Percentiles rank a stretch among this genome's conserved stretches.
Conservation (phyloP, 2,329 filamentous ascomycete species). For the Cryoendolithus antarcticus region DNA sequence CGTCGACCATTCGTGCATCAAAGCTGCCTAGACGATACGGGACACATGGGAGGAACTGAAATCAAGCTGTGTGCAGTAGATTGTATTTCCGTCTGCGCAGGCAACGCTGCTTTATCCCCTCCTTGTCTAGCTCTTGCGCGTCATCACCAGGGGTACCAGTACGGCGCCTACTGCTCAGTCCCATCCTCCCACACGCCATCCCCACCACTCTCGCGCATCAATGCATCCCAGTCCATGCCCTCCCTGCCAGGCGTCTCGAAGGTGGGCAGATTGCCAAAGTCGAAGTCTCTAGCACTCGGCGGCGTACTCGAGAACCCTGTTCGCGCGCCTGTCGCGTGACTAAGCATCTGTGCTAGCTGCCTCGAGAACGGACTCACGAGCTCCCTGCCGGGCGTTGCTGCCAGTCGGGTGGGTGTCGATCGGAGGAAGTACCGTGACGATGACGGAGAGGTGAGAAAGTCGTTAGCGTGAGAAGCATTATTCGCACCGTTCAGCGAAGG, state of each 20-base stretch:
- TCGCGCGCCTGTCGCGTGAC: constrained; percentile 17
- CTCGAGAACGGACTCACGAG: constrained; percentile 47
- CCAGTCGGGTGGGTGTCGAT: constrained; percentile 26
- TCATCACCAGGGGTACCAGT: too few relatives aligned
- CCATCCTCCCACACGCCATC: constrained; percentile 16
- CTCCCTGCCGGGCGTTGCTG: constrained; percentile 17
- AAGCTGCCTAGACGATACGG: too few relatives aligned
- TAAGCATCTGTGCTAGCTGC: constrained; percentile 52
- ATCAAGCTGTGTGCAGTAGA: too few relatives aligned
- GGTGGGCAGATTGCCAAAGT: constrained; percentile 22
- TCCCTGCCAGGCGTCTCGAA: constrained; percentile 19
- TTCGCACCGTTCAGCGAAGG: constrained; percentile 18
- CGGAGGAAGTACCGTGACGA: constrained; percentile 27
- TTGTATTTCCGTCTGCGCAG: too few relatives aligned
- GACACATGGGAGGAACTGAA: too few relatives aligned
- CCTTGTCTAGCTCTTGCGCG: too few relatives aligned
- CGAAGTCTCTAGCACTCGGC: constrained; percentile 12
- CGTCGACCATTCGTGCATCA: too few relatives aligned
- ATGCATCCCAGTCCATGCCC: constrained; percentile 17
- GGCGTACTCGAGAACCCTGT: constrained; percentile 17
- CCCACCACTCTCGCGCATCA: constrained; percentile 16
- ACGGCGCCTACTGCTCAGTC: too few relatives aligned
- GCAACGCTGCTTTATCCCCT: too few relatives aligned
- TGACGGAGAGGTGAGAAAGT: constrained; percentile 23
- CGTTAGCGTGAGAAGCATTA: constrained; percentile 14